Conservation (phyloP, 352 stramenopile genomes). For the Pythium dissimile region DNA sequence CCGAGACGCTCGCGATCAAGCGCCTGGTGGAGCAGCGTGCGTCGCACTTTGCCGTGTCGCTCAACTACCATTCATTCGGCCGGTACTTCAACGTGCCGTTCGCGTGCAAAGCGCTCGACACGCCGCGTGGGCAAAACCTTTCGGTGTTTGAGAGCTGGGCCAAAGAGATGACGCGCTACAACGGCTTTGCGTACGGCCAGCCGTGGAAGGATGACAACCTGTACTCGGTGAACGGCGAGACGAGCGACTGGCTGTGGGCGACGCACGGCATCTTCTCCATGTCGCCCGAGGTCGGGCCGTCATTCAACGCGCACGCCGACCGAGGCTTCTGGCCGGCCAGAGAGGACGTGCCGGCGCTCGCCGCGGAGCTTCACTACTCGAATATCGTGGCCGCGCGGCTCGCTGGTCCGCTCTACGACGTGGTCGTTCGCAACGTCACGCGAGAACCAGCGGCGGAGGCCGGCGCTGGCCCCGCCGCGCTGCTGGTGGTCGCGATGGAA, state of each 20-base stretch:
- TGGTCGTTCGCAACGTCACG: conserved; percentile 31
- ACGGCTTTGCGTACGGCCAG: conserved; percentile 73
- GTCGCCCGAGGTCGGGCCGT: conserved; percentile 77
- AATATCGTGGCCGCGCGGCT: conserved; percentile 56
- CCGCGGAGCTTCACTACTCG: conserved; percentile 67
- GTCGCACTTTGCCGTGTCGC: conserved; percentile 51
- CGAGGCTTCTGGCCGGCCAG: conserved; percentile 67
- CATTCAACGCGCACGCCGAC: conserved; percentile 34
- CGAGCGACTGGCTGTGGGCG: conserved; percentile 86
- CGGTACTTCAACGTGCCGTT: conserved; percentile 83
- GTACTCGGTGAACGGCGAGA: conserved; percentile 86
- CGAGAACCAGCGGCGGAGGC: background rate
- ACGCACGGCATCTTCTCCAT: conserved; percentile 80
- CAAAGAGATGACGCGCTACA: conserved; percentile 68
- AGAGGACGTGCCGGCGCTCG: conserved; percentile 52
- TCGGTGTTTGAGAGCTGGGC: conserved; percentile 50
- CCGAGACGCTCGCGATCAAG: conserved; percentile 74
- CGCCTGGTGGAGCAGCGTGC: conserved; percentile 47
- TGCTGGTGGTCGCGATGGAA: conserved; percentile 9
- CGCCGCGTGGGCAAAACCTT: conserved; percentile 28
- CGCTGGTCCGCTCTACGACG: conserved; percentile 49
- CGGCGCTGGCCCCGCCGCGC: background rate
- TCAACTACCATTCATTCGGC: conserved; percentile 88
- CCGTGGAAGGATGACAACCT: conserved; percentile 82
- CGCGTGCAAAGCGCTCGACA: conserved; percentile 63